Percentiles rank a stretch among this genome's conserved stretches.
Conservation (phyloP, 169 alveolate species). For the Theileria sp. region DNA sequence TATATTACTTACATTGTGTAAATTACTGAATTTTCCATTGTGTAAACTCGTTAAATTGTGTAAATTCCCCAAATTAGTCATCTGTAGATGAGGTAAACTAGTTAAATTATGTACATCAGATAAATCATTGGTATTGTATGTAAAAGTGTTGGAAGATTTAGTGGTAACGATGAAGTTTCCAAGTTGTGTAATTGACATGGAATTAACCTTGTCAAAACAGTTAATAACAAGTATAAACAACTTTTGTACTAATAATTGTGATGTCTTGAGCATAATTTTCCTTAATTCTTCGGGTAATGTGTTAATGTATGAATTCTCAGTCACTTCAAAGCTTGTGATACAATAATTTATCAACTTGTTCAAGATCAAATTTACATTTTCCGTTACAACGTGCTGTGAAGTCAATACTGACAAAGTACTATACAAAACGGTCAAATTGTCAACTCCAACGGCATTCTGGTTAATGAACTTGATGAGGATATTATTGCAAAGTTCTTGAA, state of each 20-base stretch:
- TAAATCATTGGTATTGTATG: too few species aligned
- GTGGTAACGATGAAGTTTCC: not conserved
- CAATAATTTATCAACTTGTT: not conserved
- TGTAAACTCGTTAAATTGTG: too few species aligned
- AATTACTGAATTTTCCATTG: too few species aligned
- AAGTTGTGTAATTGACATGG: not conserved
- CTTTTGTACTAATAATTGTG: not conserved
- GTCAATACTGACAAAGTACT: not conserved
- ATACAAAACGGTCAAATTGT: too few species aligned
- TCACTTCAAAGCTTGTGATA: not conserved
- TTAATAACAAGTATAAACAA: not conserved
- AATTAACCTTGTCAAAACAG: not conserved
- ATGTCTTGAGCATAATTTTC: not conserved
- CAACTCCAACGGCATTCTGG: not conserved
- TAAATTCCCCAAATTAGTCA: too few species aligned
- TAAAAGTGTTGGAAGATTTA: not conserved
- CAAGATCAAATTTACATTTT: not conserved
- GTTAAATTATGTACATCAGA: too few species aligned
- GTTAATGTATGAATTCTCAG: not conserved
- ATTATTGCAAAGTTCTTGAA: not conserved
- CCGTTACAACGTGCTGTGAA: not conserved
- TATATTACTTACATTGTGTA: too few species aligned
- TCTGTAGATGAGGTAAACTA: too few species aligned
- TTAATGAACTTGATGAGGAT: too few species aligned
- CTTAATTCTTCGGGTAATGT: not conserved